These are phyloP conservation scores for Alternaria dauci DNA, from an alignment of 2,329 filamentous ascomycete genomes.

Conservation along the genomic window DNA sequence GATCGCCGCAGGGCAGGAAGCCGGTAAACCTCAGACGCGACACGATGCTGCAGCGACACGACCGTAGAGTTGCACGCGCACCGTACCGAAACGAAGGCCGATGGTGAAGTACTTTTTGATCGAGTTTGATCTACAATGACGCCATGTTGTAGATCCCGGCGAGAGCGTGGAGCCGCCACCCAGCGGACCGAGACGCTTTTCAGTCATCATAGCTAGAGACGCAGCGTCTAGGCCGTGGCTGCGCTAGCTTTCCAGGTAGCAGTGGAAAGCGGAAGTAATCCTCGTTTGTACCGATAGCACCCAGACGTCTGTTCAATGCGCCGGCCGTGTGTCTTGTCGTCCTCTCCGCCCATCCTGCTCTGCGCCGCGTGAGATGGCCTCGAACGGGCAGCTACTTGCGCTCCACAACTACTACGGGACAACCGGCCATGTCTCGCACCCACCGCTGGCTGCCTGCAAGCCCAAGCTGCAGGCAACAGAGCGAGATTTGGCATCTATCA, in stretches of 20 bases:
- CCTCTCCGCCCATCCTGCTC: not conserved
- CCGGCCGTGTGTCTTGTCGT: not conserved
- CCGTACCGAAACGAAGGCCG: not conserved
- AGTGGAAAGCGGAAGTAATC: conserved; percentile 2
- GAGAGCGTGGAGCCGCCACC: conserved; percentile 4
- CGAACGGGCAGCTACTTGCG: conserved; percentile 6
- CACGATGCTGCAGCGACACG: not conserved
- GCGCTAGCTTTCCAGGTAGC: conserved; percentile 3
- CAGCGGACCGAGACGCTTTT: conserved; percentile 6
- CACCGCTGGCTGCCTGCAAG: conserved; percentile 8
- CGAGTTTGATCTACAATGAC: not conserved
- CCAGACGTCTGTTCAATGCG: not conserved
- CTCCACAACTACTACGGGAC: conserved; percentile 3
- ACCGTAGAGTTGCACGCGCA: not conserved
- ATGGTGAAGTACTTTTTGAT: not conserved
- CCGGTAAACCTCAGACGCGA: not conserved
- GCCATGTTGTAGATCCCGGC: conserved; percentile 4
- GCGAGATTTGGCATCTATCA: conserved; percentile 19
- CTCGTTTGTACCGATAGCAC: not conserved
- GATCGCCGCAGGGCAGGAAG: not conserved
- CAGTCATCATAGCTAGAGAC: conserved; percentile 4
- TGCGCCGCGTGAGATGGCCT: conserved; percentile 10
- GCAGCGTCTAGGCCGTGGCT: not conserved
- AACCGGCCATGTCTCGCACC: not conserved
- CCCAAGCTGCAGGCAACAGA: conserved; percentile 14